Evolutionary conservation across 441 rosid genomes (phyloP), one percentile per base, ranked within the genome.

Genomic region (Gossypium gossypioides): DNA sequence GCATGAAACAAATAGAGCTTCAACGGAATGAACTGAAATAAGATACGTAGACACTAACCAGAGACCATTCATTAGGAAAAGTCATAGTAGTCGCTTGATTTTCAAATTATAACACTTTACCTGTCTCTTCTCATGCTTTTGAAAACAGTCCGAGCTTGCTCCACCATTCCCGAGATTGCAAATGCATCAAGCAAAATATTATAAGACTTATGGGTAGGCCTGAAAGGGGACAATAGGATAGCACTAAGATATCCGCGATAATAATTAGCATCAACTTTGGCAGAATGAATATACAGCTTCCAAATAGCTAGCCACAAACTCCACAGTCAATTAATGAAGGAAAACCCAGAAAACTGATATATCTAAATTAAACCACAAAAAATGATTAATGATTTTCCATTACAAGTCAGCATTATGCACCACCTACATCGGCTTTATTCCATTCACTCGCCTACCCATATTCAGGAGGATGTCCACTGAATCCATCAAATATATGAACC

Each of bases 71-170:
- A 3, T 40, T 44, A 40, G 52, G 19, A 65, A 50, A 66, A 58
- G 52, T 25, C 46, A 44, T 61, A 6, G 18, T 24, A 58, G 63
- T 18, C 50, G 54, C 63, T 78, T 22, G 68, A 18, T 22, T 42
- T 60, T 57, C 25, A 60, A 58, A 29, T 57, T 37, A 37, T 25
- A 52, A 60, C 48, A 73, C 22, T 72, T 77, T 84, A 94, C 97
- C 97, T 88, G 84, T 94, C 93, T 64, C 99, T 85, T 78, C 94
- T 88, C 99, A 94, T 94, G 87, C 93, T 87, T 80, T 87, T 89
- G 85, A 94, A 94, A 25, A 91, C 91, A 0, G 79, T 83, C 68
- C 82, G 84, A 69, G 99, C 97, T 81, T 94, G 97, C 77, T 94
- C 99, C 81, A 89, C 94, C 99, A 90, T 94, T 57, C 97, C 97